Conservation (phyloP, 1,284 basidiomycete species). For the Gomphus bonarii region DNA sequence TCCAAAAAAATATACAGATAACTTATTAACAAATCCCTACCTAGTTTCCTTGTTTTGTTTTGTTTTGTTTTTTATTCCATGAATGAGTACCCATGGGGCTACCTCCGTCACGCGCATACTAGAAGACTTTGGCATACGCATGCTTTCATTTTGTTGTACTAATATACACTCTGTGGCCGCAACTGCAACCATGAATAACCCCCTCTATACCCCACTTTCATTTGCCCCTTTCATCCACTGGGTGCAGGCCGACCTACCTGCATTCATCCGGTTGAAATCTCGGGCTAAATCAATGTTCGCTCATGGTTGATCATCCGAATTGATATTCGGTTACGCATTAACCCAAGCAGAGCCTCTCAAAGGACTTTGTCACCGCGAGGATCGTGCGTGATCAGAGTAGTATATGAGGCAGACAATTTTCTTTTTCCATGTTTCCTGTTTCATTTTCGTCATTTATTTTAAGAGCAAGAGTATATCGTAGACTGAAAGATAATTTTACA, state of each 20-base stretch:
- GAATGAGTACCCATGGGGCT: background rate
- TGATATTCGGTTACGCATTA: background rate
- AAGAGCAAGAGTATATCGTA: no score
- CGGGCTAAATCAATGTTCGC: background rate
- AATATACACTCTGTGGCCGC: background rate
- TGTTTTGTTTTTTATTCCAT: background rate
- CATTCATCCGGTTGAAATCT: background rate
- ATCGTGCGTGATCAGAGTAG: conserved; percentile 7
- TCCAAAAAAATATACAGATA: background rate
- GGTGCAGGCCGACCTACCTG: background rate
- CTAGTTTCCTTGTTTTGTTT: background rate
- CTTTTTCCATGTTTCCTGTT: background rate
- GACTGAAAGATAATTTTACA: no score
- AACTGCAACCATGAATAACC: background rate
- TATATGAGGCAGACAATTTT: conserved; percentile 10
- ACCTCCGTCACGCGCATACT: background rate
- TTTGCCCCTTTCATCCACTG: background rate
- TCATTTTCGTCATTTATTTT: background rate
- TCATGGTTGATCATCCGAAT: background rate
- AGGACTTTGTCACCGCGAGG: conserved; percentile 6
- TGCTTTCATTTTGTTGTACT: conserved; percentile 1
- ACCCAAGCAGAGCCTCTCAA: conserved; percentile 1
- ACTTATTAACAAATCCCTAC: background rate
- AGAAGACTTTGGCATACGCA: background rate
- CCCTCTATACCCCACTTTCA: background rate